Percentiles rank a stretch among this genome's conserved stretches.
Evolutionary conservation across 257 asterid genomes (phyloP).

Genomic region (Capsicum pubescens): DNA sequence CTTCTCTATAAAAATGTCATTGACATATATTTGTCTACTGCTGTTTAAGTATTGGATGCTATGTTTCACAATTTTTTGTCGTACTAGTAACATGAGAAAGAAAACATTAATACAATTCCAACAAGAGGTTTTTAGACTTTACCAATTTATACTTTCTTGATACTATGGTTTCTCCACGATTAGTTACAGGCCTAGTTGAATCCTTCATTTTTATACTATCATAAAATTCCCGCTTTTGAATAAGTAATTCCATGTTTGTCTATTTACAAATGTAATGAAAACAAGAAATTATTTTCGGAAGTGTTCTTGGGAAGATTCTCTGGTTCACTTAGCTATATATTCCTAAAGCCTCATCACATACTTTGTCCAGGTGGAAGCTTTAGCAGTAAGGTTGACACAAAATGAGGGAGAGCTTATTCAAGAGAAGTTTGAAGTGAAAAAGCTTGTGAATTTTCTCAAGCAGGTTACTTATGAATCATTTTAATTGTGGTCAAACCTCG

Average conservation of each 20-base stretch:
- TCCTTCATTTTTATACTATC: neutral
- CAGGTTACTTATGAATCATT: constrained; percentile 54
- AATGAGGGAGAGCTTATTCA: constrained; percentile 85
- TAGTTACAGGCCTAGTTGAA: neutral
- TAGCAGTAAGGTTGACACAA: constrained; percentile 91
- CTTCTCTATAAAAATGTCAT: neutral
- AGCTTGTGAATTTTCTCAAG: constrained; percentile 87
- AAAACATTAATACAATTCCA: no score
- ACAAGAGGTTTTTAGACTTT: no score
- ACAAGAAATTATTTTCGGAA: neutral
- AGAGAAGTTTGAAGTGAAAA: constrained; percentile 96
- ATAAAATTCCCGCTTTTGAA: neutral
- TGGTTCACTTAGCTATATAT: neutral
- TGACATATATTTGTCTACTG: neutral
- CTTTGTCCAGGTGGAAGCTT: constrained; percentile 84
- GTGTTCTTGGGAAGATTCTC: neutral
- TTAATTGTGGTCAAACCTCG: neutral
- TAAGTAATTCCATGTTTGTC: neutral
- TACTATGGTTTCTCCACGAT: no score
- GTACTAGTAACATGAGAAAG: neutral
- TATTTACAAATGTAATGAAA: neutral
- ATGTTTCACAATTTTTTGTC: neutral
- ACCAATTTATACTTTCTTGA: no score
- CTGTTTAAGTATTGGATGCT: neutral
- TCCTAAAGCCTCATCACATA: neutral